phyloP scores from a whole-genome alignment of 1,139 yeast species.

The Hyphopichia wangnamkhiaoensis region DNA sequence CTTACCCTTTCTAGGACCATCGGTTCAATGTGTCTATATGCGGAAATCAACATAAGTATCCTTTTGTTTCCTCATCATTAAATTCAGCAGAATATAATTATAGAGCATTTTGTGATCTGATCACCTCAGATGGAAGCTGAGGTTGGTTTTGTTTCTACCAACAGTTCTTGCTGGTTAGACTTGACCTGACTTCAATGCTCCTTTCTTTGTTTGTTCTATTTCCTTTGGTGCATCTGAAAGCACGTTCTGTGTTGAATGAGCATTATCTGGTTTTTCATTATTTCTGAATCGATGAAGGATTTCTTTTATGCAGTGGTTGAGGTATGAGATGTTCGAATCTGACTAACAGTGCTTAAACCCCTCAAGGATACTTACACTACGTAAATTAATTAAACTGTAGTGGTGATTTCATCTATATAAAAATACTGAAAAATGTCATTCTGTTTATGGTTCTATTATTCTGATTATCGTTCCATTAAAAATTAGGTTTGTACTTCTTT shows the following conservation, averaged over 20 bases:
- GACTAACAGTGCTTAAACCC: no score
- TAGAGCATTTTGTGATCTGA: background rate
- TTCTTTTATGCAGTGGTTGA: background rate
- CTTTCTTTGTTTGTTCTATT: background rate
- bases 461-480: no score
- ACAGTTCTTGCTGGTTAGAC: background rate
- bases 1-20: conserved; percentile 28
- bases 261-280: background rate
- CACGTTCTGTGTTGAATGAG: conserved; percentile 1
- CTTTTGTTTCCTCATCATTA: conserved; percentile 1
- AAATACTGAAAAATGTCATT: no score
- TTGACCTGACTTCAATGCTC: background rate
- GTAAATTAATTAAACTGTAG: no score
- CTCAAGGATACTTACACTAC: background rate
- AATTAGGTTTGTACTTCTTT: conserved; percentile 12
- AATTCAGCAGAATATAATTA: conserved; percentile 9
- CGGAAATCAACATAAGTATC: conserved; percentile 29
- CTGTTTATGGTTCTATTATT: no score
- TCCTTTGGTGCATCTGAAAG: background rate
- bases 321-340: background rate
- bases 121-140: background rate
- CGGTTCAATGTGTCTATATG: conserved; percentile 57
- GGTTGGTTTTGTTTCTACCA: background rate
- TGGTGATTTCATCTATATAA: no score
- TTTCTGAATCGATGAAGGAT: background rate